Evolutionary conservation across 768 basidiomycete species (phyloP), one percentile per base, ranked within the genome.

Genomic region (Pulveroboletus sp.): DNA sequence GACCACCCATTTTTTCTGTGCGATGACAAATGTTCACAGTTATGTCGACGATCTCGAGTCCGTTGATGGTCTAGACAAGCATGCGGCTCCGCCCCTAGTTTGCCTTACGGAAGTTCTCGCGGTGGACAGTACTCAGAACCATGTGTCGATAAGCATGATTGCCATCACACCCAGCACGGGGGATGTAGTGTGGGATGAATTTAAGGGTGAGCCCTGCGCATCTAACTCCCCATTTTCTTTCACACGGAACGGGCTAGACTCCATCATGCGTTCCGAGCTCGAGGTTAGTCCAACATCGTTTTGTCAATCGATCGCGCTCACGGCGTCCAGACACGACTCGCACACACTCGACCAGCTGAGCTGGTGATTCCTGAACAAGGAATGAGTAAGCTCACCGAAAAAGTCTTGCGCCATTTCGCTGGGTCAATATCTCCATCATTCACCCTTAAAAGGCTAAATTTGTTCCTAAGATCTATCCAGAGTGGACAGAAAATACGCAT

Each of bases 181-280:
- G 1, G 94, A 96, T 56, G 86, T 99, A 3, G 71, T 92, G 3
- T 98, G 91, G 82, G 95, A 99, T 60, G 82, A 89, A 48, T 95
- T 94, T 61, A 76, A 87, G 46, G 93, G 89, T 85, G 59, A 46
- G 61, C 44, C 28, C 11, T 17, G 12, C 32, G 5, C 32, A 28
- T 39, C n/a, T 14, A 11, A 39, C 10, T 49, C 53, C 47, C 27
- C 33, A 42, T 40, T 5, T 47, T 28, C 8, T 38, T 39, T 41
- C 43, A 56, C 46, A 48, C 17, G 41, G 15, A 56, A 52, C 6
- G 37, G 32, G 21, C 14, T 59, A 87, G 93, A 96, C 65, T 81
- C 80, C 3, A 68, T 81, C 30, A 89, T 96, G 83, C 79, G 94
- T 11, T 83, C 85, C 8, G 93, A 98, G 66, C 79, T 96, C 2